Conservation (phyloP, 306 rosid species). For the Cucurbita argyrosperma region DNA sequence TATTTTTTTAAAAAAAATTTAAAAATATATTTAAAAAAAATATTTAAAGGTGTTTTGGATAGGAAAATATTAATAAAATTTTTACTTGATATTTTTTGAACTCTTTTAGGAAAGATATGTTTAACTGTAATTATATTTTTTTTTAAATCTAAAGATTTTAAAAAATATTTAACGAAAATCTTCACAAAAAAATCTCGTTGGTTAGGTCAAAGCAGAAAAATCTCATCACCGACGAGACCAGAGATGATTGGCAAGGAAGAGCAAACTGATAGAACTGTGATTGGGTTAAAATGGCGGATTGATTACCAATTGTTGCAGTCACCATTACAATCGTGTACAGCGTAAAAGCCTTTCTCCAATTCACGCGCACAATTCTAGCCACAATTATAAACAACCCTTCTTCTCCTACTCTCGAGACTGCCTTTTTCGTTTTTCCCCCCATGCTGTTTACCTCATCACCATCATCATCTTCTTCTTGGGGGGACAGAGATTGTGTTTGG, state of each 20-base stretch:
- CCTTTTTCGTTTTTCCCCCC: not conserved
- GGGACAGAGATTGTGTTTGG: not conserved
- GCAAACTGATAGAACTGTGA: not conserved
- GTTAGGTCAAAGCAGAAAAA: not conserved
- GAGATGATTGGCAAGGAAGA: not conserved
- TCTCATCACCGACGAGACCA: not conserved
- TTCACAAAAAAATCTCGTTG: not conserved
- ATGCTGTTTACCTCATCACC: not conserved
- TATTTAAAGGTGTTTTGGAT: too few species aligned
- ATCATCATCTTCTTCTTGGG: not conserved
- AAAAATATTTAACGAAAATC: too few species aligned
- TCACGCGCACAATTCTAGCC: slow-evolving; percentile 5
- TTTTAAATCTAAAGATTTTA: too few species aligned
- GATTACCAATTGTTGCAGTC: not conserved
- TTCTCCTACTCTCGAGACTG: not conserved
- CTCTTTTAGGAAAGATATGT: too few species aligned
- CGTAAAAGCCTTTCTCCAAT: not conserved
- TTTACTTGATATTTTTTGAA: too few species aligned
- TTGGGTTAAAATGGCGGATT: not conserved
- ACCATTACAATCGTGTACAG: not conserved
- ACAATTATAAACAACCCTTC: not conserved
- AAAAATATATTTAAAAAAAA: too few species aligned
- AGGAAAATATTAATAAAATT: too few species aligned
- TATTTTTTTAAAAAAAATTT: too few species aligned
- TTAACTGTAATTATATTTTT: too few species aligned